A percentile compares a stretch with the other conserved stretches of the same genome.
phyloP scores from a whole-genome alignment of 768 basidiomycete species.

The Royoungia palumana region DNA sequence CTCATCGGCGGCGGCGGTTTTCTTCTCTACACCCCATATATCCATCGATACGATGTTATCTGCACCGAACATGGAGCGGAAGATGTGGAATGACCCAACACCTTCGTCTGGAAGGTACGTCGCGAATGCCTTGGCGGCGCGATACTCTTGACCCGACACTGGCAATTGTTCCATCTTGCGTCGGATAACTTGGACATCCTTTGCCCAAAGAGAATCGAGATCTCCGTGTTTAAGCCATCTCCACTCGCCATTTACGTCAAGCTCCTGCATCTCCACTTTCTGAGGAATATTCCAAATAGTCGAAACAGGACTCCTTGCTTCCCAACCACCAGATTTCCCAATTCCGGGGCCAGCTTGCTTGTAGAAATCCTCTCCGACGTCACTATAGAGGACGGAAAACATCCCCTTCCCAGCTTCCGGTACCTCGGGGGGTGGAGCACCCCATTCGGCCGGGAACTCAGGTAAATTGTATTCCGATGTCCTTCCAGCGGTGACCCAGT shows the following conservation, averaged over 20 bases:
- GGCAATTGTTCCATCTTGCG: conserved; percentile 23
- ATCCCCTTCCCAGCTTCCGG: conserved; percentile 35
- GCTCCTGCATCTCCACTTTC: conserved; percentile 1
- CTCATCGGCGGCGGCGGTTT: background rate
- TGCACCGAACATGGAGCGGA: conserved; percentile 27
- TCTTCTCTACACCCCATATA: conserved; percentile 20
- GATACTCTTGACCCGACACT: conserved; percentile 5
- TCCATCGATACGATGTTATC: conserved; percentile 12
- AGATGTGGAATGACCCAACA: conserved; percentile 45
- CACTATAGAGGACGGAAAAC: conserved; percentile 54
- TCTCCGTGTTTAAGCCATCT: conserved; percentile 36
- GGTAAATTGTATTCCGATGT: conserved; percentile 28
- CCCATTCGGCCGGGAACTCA: conserved; percentile 41
- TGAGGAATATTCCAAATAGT: conserved; percentile 39
- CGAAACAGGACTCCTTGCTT: conserved; percentile 32
- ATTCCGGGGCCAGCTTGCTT: conserved; percentile 35
- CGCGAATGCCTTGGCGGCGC: conserved; percentile 21
- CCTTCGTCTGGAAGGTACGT: conserved; percentile 44
- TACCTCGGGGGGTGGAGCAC: conserved; percentile 39
- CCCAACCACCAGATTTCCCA: conserved; percentile 42
- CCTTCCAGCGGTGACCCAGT: conserved; percentile 47
- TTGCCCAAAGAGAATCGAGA: conserved; percentile 36
- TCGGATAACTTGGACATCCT: conserved; percentile 39
- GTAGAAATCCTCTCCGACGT: conserved; percentile 50
- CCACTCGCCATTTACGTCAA: conserved; percentile 6